Conservation (phyloP, 768 basidiomycete species). For the Macrolepiota albuminosa region DNA sequence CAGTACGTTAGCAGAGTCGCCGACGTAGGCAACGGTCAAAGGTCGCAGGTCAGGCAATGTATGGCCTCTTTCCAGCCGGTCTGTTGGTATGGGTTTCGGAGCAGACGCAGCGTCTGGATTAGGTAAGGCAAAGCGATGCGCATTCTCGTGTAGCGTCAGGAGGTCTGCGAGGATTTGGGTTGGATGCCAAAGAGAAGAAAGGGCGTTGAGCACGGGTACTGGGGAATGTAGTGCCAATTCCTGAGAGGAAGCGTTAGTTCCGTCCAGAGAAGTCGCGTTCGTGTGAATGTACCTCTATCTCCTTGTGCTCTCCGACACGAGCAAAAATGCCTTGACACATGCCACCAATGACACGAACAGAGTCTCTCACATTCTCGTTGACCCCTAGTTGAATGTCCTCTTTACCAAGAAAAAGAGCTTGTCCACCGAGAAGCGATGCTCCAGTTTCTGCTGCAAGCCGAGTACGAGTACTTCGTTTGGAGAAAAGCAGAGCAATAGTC, state of each 20-base stretch:
- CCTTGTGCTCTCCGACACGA: slow-evolving; percentile 86
- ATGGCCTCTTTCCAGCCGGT: neutral
- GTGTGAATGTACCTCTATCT: slow-evolving; percentile 70
- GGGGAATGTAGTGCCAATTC: slow-evolving; percentile 87
- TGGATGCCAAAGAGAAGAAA: slow-evolving; percentile 95
- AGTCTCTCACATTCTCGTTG: slow-evolving; percentile 84
- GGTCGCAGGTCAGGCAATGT: slow-evolving; percentile 55
- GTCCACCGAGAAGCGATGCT: slow-evolving; percentile 73
- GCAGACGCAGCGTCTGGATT: neutral
- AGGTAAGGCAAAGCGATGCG: slow-evolving; percentile 43
- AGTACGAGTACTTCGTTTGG: slow-evolving; percentile 91
- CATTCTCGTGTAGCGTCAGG: slow-evolving; percentile 80
- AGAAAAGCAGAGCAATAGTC: slow-evolving; percentile 85
- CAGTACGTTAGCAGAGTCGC: slow-evolving; percentile 91
- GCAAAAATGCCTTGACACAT: slow-evolving; percentile 99
- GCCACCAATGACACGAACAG: slow-evolving; percentile 82
- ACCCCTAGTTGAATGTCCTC: slow-evolving; percentile 96
- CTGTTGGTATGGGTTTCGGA: slow-evolving; percentile 2
- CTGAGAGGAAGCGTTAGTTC: slow-evolving; percentile 34
- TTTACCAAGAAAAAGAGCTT: slow-evolving; percentile 82
- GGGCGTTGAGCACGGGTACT: slow-evolving; percentile 93
- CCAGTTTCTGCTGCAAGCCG: slow-evolving; percentile 86
- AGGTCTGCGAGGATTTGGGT: slow-evolving; percentile 94
- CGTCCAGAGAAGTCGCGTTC: neutral
- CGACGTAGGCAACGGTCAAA: slow-evolving; percentile 89